Base-by-base conservation (phyloP, 169 alveolate genomes). In the Amoebophrya sp. region DNA sequence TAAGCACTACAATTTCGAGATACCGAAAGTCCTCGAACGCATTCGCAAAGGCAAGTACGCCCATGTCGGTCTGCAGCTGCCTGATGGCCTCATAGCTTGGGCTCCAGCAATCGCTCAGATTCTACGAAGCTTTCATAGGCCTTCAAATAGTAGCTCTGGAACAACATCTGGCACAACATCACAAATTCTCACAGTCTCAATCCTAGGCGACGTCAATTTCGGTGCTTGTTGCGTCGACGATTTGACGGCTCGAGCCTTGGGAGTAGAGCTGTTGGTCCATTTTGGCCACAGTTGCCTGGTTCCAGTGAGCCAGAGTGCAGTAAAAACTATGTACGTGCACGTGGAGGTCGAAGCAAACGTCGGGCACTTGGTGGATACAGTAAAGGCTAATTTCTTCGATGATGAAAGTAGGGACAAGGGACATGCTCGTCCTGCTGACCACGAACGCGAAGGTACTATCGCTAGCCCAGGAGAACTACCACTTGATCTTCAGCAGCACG, bases 221-320 rank as follows among this genome's bases (percentile, higher is more conserved):
- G 99, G 99, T 33, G 99, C 99, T 36, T 99, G 99, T 95, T 99
- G 99, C 94, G 96, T 99, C 89, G 99, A 98, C 95, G 99, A 99
- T 95, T 94, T 97, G 89, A 98, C 98, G 26, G 93, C 94, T 18
- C 53, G 39, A 41, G 98, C 99, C 38, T 95, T 95, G 39, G 97
- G 97, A 12, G 95, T 97, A 92, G 99, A 98, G 93, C 97, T 98
- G 89, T 95, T 99, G 83, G 97, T 99, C 41, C 99, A 99, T 93
- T 99, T 98, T 95, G 99, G 99, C 29, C 99, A 99, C 94, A 97
- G 99, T 78, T 99, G 99, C 93, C 96, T 99, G 90, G 96, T 98
- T 18, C 99, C 99, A 0, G 96, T 18, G 65, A 47, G 18, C 29
- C 65, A 47, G 65, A 47, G 29, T 18, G 18, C 29, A 12, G 65